Percentiles rank a stretch among this genome's conserved stretches.
Evolutionary conservation across 805 yeast species (phyloP).

Genomic region (Ogataea siamensis): DNA sequence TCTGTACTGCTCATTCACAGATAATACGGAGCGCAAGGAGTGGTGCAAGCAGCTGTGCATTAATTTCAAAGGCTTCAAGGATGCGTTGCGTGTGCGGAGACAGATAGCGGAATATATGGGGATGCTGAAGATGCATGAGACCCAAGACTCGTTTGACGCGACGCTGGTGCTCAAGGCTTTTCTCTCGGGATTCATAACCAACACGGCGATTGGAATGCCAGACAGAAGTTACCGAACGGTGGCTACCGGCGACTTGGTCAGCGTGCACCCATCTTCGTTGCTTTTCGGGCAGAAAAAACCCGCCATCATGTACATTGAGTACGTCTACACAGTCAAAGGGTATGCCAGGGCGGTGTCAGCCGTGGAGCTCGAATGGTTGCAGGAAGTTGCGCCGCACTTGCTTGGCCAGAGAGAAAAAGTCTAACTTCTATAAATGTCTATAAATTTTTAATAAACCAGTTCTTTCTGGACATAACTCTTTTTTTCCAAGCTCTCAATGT

Average conservation of each 20-base stretch:
- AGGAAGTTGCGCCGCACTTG: slow-evolving; percentile 70
- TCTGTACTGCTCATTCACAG: slow-evolving; percentile 45
- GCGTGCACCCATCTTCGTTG: slow-evolving; percentile 88
- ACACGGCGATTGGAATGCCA: slow-evolving; percentile 92
- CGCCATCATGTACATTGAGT: slow-evolving; percentile 92
- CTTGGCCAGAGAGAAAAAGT: slow-evolving; percentile 40
- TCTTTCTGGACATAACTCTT: slow-evolving; percentile 33
- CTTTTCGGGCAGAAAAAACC: slow-evolving; percentile 79
- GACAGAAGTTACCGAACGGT: slow-evolving; percentile 90
- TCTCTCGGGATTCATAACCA: slow-evolving; percentile 76
- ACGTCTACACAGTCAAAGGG: slow-evolving; percentile 88
- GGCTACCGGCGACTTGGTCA: slow-evolving; percentile 75
- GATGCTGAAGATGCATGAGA: slow-evolving; percentile 39
- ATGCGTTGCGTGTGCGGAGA: slow-evolving; percentile 68
- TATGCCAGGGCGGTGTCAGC: slow-evolving; percentile 88
- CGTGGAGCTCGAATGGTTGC: slow-evolving; percentile 81
- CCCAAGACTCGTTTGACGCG: slow-evolving; percentile 45
- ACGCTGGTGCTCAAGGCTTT: slow-evolving; percentile 71
- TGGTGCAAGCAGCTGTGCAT: slow-evolving; percentile 85
- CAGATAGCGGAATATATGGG: slow-evolving; percentile 70
- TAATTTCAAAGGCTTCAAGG: slow-evolving; percentile 75
- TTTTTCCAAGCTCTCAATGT: slow-evolving; percentile 40
- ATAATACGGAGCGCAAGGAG: slow-evolving; percentile 54
- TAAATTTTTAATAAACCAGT: slow-evolving; percentile 2
- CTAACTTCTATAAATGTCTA: slow-evolving; percentile 2